Percentiles rank a stretch among this genome's conserved stretches.
Evolutionary conservation across 1,139 yeast genomes (phyloP).

Genomic region (Yamadazyma aaseri): DNA sequence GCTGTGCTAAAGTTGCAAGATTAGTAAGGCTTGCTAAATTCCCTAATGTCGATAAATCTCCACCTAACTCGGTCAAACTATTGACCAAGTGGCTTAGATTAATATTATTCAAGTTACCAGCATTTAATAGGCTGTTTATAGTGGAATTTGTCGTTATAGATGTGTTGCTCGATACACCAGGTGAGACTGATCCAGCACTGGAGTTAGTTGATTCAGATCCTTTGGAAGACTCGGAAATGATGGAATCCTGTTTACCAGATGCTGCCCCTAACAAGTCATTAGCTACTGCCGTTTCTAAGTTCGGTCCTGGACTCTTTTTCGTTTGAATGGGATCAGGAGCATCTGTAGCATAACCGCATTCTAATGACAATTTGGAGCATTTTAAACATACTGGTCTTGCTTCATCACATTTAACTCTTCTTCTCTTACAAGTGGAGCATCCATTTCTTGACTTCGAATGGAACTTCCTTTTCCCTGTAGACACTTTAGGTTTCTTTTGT

Average conservation of each 20-base stretch:
- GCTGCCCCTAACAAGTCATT: constrained; percentile 4
- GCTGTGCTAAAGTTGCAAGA: constrained; percentile 45
- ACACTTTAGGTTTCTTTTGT: constrained; percentile 16
- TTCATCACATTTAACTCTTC: constrained; percentile 94
- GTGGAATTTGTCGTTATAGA: not conserved
- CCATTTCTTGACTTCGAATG: constrained; percentile 89
- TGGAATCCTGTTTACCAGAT: constrained; percentile 7
- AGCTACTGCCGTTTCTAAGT: constrained; percentile 1
- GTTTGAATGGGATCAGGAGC: too few species aligned
- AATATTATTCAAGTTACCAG: constrained; percentile 46
- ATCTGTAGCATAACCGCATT: constrained; percentile 55
- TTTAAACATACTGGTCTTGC: constrained; percentile 74
- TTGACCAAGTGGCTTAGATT: constrained; percentile 47
- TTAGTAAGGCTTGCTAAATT: constrained; percentile 41
- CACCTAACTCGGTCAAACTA: constrained; percentile 38
- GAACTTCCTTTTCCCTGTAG: constrained; percentile 59
- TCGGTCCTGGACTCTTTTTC: not conserved
- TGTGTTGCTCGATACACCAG: not conserved
- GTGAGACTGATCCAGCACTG: not conserved
- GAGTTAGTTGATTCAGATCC: not conserved
- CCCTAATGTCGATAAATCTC: constrained; percentile 37
- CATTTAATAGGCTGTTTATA: constrained; percentile 26
- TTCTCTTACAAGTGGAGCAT: constrained; percentile 81
- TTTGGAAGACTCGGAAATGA: not conserved
- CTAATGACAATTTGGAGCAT: constrained; percentile 74